Evolutionary conservation across 2,329 filamentous ascomycete genomes (phyloP).

Genomic region (Neocatenulostroma microsporum): DNA sequence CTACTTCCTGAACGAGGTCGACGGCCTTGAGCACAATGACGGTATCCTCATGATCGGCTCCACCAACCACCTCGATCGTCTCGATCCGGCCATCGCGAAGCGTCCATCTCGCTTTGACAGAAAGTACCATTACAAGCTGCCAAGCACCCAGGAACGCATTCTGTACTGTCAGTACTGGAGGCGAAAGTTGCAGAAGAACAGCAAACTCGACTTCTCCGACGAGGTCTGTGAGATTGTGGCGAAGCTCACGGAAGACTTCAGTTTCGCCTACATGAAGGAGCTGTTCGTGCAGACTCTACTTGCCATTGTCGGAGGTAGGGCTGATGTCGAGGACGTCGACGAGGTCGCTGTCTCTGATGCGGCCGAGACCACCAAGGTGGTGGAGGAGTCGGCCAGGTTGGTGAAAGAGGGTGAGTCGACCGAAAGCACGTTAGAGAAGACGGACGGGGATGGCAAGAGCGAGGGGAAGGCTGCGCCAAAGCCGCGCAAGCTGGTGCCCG

Average conservation of each 20-base stretch:
- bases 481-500: slow-evolving; percentile 8
- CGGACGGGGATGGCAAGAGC: slow-evolving; percentile 1
- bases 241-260: slow-evolving; percentile 54
- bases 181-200: slow-evolving; percentile 29
- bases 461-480: slow-evolving; percentile 4
- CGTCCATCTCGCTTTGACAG: slow-evolving; percentile 41
- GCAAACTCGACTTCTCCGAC: slow-evolving; percentile 22
- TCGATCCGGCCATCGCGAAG: slow-evolving; percentile 38
- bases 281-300: slow-evolving; percentile 57
- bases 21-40: slow-evolving; percentile 35
- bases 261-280: slow-evolving; percentile 62
- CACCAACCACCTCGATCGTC: slow-evolving; percentile 33
- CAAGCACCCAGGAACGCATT: slow-evolving; percentile 30
- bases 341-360: slow-evolving; percentile 9
- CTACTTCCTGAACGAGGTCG: slow-evolving; percentile 39
- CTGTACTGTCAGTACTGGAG: slow-evolving; percentile 41
- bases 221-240: slow-evolving; percentile 42
- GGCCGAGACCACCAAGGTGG: slow-evolving; percentile 8
- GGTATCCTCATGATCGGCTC: slow-evolving; percentile 37
- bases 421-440: slow-evolving; percentile 1
- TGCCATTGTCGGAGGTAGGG: slow-evolving; percentile 37
- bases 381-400: slow-evolving; percentile 5
- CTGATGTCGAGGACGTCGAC: slow-evolving; percentile 14
- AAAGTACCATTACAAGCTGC: slow-evolving; percentile 41
- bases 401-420: slow-evolving; percentile 7